Percentiles rank a stretch among this genome's conserved stretches.
Conservation (phyloP, 2,329 filamentous ascomycete species). For the Fusarium nurragi region DNA sequence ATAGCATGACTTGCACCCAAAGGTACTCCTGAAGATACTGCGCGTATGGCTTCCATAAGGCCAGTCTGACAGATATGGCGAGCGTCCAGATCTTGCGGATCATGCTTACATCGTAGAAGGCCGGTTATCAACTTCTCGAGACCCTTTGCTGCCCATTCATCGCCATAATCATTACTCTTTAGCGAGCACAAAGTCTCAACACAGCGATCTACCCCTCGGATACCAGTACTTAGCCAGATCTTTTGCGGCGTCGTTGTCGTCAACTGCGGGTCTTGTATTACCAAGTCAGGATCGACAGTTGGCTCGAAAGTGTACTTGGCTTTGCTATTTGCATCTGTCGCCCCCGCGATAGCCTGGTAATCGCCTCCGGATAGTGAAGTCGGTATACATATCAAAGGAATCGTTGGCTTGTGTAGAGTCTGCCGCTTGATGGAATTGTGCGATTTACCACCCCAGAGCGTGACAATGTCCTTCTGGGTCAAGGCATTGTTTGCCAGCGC, state of each 20-base stretch:
- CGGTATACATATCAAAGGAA: slow-evolving; percentile 14
- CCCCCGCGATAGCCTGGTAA: slow-evolving; percentile 12
- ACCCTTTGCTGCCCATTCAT: neutral
- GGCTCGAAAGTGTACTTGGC: slow-evolving; percentile 7
- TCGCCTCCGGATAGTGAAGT: slow-evolving; percentile 14
- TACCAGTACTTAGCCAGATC: slow-evolving; percentile 2
- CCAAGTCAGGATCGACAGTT: neutral
- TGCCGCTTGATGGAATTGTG: neutral
- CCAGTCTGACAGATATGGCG: slow-evolving; percentile 9
- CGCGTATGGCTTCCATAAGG: slow-evolving; percentile 8
- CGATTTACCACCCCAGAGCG: slow-evolving; percentile 13
- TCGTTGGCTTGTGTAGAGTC: neutral
- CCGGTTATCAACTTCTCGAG: neutral
- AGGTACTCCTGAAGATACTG: slow-evolving; percentile 9
- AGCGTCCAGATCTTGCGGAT: neutral
- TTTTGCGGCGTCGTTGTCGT: slow-evolving; percentile 1
- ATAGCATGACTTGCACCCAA: slow-evolving; percentile 19
- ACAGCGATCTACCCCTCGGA: slow-evolving; percentile 5
- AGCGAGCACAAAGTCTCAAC: slow-evolving; percentile 12
- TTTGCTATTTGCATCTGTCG: slow-evolving; percentile 7
- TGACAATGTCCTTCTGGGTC: neutral
- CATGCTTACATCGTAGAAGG: slow-evolving; percentile 3
- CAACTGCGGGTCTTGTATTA: slow-evolving; percentile 8
- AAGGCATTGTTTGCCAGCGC: slow-evolving; percentile 6
- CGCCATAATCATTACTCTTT: neutral